Evolutionary conservation across 768 basidiomycete species (phyloP).

Genomic region (Asterophora lycoperdoides): DNA sequence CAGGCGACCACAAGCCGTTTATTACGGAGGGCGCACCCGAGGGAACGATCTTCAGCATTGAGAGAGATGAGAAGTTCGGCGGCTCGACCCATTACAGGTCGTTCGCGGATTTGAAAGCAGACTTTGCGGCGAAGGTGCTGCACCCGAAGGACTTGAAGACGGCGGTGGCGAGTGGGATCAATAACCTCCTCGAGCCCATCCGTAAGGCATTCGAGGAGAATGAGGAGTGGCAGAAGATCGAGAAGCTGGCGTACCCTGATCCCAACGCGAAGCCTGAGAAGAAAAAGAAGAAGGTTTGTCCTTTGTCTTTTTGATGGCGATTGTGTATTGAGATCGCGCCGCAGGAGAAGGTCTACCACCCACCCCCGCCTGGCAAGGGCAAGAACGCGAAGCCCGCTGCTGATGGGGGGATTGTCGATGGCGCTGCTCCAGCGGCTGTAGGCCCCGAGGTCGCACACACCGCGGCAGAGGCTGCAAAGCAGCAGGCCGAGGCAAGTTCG

Average conservation of each 20-base stretch:
- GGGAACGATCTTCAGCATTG: conserved; percentile 78
- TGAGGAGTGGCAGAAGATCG: conserved; percentile 76
- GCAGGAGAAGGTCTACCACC: conserved; percentile 79
- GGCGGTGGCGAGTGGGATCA: conserved; percentile 70
- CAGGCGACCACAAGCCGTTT: conserved; percentile 60
- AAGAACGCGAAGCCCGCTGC: conserved; percentile 39
- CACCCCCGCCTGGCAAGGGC: conserved; percentile 78
- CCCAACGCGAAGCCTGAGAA: conserved; percentile 59
- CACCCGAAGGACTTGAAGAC: conserved; percentile 91
- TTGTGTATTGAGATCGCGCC: neutral
- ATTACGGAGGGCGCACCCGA: conserved; percentile 64
- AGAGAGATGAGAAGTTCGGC: conserved; percentile 76
- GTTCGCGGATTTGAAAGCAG: conserved; percentile 63
- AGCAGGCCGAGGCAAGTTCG: conserved; percentile 2
- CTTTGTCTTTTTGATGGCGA: neutral
- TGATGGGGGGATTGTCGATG: neutral
- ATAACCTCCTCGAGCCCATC: conserved; percentile 74
- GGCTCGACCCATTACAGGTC: conserved; percentile 71
- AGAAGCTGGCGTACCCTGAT: conserved; percentile 81
- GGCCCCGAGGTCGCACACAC: conserved; percentile 8
- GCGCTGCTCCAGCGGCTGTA: neutral
- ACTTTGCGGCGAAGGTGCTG: conserved; percentile 70
- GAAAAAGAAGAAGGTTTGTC: conserved; percentile 56
- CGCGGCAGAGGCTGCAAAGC: neutral
- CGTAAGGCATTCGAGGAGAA: conserved; percentile 70